phyloP scores from a whole-genome alignment of 1,284 basidiomycete species.

The Trichosporon ovoides region DNA sequence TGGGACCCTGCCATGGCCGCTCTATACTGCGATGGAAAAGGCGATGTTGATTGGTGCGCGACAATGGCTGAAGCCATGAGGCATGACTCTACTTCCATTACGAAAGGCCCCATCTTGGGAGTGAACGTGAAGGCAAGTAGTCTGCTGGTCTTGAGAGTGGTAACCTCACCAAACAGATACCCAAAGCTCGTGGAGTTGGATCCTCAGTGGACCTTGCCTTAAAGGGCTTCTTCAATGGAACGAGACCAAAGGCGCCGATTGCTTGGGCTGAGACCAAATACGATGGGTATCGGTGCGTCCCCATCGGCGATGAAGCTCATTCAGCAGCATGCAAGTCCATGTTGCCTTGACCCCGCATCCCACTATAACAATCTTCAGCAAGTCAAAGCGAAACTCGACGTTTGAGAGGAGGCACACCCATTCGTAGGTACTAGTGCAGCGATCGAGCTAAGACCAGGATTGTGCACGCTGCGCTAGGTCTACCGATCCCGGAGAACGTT shows the following conservation, averaged over 20 bases:
- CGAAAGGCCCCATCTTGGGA: constrained; percentile 49
- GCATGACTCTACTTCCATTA: background rate
- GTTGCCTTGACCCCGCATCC: constrained; percentile 54
- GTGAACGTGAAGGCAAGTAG: constrained; percentile 57
- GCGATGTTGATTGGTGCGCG: constrained; percentile 59
- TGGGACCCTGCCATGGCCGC: constrained; percentile 66
- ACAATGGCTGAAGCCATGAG: constrained; percentile 52
- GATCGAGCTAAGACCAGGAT: constrained; percentile 49
- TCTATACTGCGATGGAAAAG: constrained; percentile 55
- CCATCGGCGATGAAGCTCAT: background rate
- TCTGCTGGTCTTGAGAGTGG: background rate
- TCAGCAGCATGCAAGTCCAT: constrained; percentile 67
- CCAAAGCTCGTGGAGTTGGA: constrained; percentile 67
- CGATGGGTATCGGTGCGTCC: constrained; percentile 68
- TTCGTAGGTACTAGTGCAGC: constrained; percentile 50
- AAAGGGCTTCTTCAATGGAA: constrained; percentile 48
- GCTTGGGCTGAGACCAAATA: constrained; percentile 85
- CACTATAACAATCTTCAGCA: constrained; percentile 71
- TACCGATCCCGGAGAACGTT: constrained; percentile 37
- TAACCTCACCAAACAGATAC: constrained; percentile 55
- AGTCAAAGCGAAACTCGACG: constrained; percentile 74
- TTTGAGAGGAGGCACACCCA: constrained; percentile 64
- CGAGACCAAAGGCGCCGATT: constrained; percentile 21
- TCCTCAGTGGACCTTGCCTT: constrained; percentile 56
- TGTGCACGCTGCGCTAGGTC: constrained; percentile 60